phyloP scores from a whole-genome alignment of 768 basidiomycete species.

The Xanthoconium purpureum region DNA sequence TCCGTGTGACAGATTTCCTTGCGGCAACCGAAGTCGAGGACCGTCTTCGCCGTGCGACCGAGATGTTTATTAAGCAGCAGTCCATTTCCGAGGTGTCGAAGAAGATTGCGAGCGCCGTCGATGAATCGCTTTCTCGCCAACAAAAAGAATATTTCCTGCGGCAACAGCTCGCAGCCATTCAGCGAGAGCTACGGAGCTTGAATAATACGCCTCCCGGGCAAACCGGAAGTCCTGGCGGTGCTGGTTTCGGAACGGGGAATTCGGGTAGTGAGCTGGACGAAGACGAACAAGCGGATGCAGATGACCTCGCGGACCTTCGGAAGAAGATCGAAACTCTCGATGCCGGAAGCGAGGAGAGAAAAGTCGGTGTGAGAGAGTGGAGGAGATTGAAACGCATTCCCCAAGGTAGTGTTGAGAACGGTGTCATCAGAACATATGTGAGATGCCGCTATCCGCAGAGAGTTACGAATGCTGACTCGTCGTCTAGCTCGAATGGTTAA shows the following conservation, averaged over 20 bases:
- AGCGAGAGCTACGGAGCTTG: constrained; percentile 67
- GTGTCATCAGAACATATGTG: constrained; percentile 82
- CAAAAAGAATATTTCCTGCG: constrained; percentile 86
- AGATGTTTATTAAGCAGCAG: constrained; percentile 69
- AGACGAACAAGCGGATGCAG: constrained; percentile 76
- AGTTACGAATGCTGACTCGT: constrained; percentile 6
- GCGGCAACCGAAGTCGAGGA: constrained; percentile 56
- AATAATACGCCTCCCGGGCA: constrained; percentile 33
- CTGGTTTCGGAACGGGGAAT: constrained; percentile 26
- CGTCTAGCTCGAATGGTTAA: constrained; percentile 78
- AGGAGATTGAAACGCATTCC: constrained; percentile 84
- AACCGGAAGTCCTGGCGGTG: constrained; percentile 6
- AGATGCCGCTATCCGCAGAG: constrained; percentile 24
- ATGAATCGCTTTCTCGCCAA: constrained; percentile 82
- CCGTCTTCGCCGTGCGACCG: constrained; percentile 63
- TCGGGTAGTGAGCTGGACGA: constrained; percentile 59
- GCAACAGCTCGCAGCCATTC: constrained; percentile 78
- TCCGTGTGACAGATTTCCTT: constrained; percentile 48
- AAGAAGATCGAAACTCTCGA: constrained; percentile 73
- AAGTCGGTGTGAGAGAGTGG: constrained; percentile 81
- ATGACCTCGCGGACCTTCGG: constrained; percentile 72
- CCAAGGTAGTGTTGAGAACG: constrained; percentile 85
- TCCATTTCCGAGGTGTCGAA: constrained; percentile 79
- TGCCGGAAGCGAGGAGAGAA: constrained; percentile 73
- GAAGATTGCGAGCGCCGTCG: constrained; percentile 77